A percentile compares a stretch with the other conserved stretches of the same genome.
phyloP scores from a whole-genome alignment of 257 asterid species.

The Apocynum venetum region DNA sequence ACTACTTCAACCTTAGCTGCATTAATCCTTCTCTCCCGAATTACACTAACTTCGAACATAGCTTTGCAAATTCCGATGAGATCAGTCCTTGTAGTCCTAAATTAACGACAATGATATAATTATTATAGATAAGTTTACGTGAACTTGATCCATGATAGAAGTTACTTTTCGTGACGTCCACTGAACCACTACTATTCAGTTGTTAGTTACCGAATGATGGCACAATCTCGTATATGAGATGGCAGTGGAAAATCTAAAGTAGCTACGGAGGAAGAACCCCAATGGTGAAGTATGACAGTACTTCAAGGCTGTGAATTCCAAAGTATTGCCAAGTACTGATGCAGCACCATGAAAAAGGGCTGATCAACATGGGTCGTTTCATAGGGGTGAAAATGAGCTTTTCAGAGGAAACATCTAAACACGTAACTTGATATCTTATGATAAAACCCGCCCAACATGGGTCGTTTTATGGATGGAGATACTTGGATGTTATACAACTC shows the following conservation, averaged over 20 bases:
- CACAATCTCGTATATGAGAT: neutral
- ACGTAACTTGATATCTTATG: constrained; percentile 1
- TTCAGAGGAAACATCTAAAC: neutral
- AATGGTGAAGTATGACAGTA: no score
- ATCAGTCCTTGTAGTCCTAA: no score
- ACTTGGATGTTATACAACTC: neutral
- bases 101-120: no score
- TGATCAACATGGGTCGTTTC: neutral
- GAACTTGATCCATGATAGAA: no score
- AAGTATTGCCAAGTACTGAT: neutral
- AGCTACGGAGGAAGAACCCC: neutral
- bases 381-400: neutral
- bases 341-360: neutral
- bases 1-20: constrained; percentile 27
- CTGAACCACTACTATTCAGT: neutral
- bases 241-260: neutral
- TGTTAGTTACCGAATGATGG: neutral
- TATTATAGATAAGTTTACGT: no score
- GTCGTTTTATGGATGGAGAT: constrained; percentile 4
- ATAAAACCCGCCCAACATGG: constrained; percentile 1
- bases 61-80: no score
- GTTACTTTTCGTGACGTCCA: neutral
- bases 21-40: neutral
- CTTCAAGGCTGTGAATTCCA: no score
- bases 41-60: no score